Conservation (phyloP, 306 rosid genomes). For the Notholithocarpus densiflorus region DNA sequence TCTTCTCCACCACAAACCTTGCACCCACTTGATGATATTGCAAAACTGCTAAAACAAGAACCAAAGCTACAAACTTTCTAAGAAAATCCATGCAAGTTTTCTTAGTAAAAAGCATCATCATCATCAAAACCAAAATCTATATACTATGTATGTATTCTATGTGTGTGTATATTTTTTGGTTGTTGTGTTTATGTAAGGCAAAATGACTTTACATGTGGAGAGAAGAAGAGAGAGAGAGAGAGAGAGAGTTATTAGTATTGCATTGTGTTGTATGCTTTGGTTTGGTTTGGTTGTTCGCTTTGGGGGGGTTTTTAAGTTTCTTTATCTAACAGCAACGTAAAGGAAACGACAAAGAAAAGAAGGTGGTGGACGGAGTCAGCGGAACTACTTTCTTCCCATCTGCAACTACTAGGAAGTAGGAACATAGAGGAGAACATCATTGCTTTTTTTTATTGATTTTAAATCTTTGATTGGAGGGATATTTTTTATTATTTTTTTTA, state of each 20-base stretch:
- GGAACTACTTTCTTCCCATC: conserved; percentile 18
- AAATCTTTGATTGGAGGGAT: background rate
- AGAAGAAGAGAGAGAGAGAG: conserved; percentile 20
- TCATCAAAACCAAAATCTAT: background rate
- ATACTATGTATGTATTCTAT: no score
- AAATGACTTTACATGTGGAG: conserved; percentile 10
- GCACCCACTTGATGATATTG: conserved; percentile 27
- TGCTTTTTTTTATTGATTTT: no score
- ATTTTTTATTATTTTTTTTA: background rate
- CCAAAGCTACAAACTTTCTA: conserved; percentile 11
- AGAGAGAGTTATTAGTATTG: background rate
- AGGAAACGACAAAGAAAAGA: conserved; percentile 36
- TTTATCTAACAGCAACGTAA: conserved; percentile 53
- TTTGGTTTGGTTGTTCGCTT: background rate
- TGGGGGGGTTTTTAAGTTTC: conserved; percentile 32
- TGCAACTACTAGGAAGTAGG: background rate
- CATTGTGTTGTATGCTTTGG: conserved; percentile 7
- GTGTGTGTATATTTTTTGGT: no score
- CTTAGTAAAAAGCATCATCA: background rate
- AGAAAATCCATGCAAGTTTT: conserved; percentile 31
- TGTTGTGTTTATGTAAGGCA: no score
- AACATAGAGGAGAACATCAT: background rate
- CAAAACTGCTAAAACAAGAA: conserved; percentile 1
- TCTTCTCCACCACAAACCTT: conserved; percentile 82
- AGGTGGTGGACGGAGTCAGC: conserved; percentile 46